A percentile compares a stretch with the other conserved stretches of the same genome.
Evolutionary conservation across 2,329 filamentous ascomycete species (phyloP).

Genomic region (Colletotrichum lentis): DNA sequence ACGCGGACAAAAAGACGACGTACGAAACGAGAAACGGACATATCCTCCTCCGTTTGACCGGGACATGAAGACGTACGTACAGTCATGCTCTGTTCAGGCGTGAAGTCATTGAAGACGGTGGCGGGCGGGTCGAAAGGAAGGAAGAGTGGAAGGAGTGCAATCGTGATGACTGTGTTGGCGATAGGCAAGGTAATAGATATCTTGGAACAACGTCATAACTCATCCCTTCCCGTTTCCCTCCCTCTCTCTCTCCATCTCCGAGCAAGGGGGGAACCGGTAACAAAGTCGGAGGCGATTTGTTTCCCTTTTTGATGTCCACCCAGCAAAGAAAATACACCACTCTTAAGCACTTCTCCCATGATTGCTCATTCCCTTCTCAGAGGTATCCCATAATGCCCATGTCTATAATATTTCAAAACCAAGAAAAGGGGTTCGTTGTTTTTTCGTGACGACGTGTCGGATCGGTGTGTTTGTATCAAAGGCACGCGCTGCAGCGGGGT

Average conservation of each 20-base stretch:
- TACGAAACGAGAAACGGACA: constrained; percentile 2
- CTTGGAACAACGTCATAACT: constrained; percentile 25
- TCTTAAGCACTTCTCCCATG: constrained; percentile 1
- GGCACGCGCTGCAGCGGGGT: constrained; percentile 29
- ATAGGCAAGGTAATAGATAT: constrained; percentile 16
- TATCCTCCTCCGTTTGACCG: constrained; percentile 25
- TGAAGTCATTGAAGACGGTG: background rate
- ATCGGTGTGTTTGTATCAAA: constrained; percentile 13
- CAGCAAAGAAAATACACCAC: constrained; percentile 17
- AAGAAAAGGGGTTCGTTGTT: constrained; percentile 14
- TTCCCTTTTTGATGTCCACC: background rate
- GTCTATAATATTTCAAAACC: constrained; percentile 24
- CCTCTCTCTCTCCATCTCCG: background rate
- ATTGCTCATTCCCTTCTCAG: constrained; percentile 1
- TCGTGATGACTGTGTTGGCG: background rate
- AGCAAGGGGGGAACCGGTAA: background rate
- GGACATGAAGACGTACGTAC: constrained; percentile 15
- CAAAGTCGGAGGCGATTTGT: background rate
- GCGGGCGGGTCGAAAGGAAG: background rate
- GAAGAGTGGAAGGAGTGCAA: background rate
- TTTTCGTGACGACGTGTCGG: constrained; percentile 33
- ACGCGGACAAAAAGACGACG: constrained; percentile 16
- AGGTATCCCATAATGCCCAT: constrained; percentile 23
- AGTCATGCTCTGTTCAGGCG: constrained; percentile 1
- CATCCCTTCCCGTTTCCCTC: background rate